Percentiles rank a stretch among this genome's conserved stretches.
phyloP scores from a whole-genome alignment of 208 protist species.

The Polymyxa betae region DNA sequence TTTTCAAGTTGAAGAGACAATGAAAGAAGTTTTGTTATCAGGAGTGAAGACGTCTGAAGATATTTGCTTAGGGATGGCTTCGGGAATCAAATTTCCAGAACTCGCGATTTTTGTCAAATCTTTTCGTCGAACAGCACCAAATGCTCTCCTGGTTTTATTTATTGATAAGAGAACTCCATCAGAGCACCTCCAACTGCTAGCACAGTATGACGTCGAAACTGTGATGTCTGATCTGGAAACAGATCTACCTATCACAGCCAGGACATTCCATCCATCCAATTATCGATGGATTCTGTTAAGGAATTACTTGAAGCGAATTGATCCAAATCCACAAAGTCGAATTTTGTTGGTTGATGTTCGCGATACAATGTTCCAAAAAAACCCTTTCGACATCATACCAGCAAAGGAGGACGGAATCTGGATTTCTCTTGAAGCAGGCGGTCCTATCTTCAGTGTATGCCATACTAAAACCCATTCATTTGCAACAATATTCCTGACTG shows the following conservation, averaged over 20 bases:
- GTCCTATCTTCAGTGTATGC: background rate
- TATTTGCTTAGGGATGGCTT: constrained; percentile 16
- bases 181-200: background rate
- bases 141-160: constrained; percentile 20
- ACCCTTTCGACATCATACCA: constrained; percentile 22
- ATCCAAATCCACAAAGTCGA: background rate
- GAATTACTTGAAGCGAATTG: background rate
- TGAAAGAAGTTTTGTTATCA: too few relatives aligned
- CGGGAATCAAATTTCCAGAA: background rate
- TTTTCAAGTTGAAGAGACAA: too few relatives aligned
- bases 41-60: too few relatives aligned
- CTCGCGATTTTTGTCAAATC: constrained; percentile 7
- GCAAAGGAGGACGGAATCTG: background rate
- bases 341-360: constrained; percentile 27
- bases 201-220: background rate
- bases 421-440: constrained; percentile 7
- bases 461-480: background rate
- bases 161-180: background rate
- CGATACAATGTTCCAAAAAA: constrained; percentile 10
- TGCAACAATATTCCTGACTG: background rate
- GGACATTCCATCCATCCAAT: constrained; percentile 20
- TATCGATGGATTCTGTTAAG: constrained; percentile 1
- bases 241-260: background rate
- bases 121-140: background rate
- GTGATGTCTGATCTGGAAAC: background rate